Percentiles rank a stretch among this genome's conserved stretches.
These are phyloP conservation scores for Scheffersomyces lignosus DNA, from an alignment of 805 yeast genomes.

Conservation along the genomic window DNA sequence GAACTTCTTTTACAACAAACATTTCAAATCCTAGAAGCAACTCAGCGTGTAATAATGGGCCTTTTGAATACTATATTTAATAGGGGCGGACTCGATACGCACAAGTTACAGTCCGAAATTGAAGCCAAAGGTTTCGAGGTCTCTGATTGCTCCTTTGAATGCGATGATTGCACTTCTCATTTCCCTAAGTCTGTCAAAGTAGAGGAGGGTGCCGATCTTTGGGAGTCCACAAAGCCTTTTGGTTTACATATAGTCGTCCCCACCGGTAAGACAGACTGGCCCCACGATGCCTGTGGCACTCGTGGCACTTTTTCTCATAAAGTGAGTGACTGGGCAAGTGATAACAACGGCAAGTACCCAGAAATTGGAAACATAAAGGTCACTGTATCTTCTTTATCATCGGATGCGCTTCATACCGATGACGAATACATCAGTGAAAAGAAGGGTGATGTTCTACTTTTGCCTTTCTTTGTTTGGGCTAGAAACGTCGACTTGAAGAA, in stretches of 20 bases:
- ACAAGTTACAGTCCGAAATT: too few species aligned
- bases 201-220: constrained; percentile 46
- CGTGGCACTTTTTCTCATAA: constrained; percentile 46
- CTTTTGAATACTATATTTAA: too few species aligned
- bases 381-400: constrained; percentile 54
- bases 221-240: constrained; percentile 70
- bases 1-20: too few species aligned
- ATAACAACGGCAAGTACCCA: constrained; percentile 12
- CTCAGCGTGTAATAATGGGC: too few species aligned
- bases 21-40: too few species aligned
- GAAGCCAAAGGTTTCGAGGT: constrained; percentile 30
- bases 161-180: constrained; percentile 52
- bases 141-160: constrained; percentile 52
- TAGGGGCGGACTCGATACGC: too few species aligned
- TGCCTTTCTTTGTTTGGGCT: constrained; percentile 78
- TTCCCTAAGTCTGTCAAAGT: constrained; percentile 54
- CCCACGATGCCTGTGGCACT: constrained; percentile 60
- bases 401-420: constrained; percentile 42
- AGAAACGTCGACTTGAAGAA: constrained; percentile 46
- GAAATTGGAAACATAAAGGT: constrained; percentile 44
- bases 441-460: constrained; percentile 59
- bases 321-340: constrained; percentile 38
- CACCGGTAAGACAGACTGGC: constrained; percentile 86
- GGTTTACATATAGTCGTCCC: constrained; percentile 76
- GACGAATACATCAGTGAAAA: constrained; percentile 42